Evolutionary conservation across 257 asterid genomes (phyloP).

Genomic region (Capsicum rhomboideum): DNA sequence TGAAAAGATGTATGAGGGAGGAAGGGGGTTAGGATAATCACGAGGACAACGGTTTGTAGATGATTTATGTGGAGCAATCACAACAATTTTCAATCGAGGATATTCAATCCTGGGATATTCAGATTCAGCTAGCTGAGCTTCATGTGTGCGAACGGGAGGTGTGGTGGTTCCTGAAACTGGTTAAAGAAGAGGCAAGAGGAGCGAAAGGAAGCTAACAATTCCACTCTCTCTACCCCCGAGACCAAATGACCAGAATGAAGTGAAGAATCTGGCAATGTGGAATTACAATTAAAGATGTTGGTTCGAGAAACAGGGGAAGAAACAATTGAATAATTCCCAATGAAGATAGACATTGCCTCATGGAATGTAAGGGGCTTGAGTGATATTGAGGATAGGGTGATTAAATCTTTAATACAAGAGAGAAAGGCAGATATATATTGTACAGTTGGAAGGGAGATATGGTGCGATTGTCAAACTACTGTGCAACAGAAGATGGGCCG

Average conservation of each 20-base stretch:
- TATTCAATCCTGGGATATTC: background rate
- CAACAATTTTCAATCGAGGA: background rate
- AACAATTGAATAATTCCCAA: background rate
- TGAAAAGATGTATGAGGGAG: background rate
- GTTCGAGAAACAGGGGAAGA: background rate
- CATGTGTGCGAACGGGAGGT: background rate
- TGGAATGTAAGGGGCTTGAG: background rate
- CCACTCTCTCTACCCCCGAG: background rate
- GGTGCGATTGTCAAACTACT: background rate
- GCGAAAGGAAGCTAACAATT: background rate
- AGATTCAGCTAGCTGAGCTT: background rate
- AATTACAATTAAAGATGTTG: background rate
- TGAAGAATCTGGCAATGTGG: background rate
- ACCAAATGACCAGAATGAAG: background rate
- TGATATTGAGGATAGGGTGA: background rate
- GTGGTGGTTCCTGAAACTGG: background rate
- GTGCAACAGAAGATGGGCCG: background rate
- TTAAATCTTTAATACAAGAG: background rate
- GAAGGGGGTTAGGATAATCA: background rate
- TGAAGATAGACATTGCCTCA: background rate
- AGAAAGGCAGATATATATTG: background rate
- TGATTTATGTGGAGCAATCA: background rate
- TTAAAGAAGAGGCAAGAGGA: background rate
- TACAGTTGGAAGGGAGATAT: background rate
- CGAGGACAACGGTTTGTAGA: background rate